These are phyloP conservation scores for Pestalotiopsis sp. DNA, from an alignment of 2,329 filamentous ascomycete species.

Conservation along the genomic window DNA sequence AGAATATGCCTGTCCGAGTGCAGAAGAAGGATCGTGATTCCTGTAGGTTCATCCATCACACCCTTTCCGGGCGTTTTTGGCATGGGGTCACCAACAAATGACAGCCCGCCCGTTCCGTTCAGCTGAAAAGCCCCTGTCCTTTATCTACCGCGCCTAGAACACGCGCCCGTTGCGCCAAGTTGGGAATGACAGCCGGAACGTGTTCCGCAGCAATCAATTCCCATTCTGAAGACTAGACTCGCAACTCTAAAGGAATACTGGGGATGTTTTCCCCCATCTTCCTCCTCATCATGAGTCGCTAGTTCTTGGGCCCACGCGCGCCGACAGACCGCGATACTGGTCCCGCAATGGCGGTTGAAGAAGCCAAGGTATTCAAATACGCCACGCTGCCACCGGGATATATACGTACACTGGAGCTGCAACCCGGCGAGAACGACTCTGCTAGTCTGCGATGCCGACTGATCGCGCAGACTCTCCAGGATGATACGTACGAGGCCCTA, in stretches of 20 bases:
- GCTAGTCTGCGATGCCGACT: neutral
- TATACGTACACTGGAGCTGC: slow-evolving; percentile 6
- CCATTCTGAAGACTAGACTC: neutral
- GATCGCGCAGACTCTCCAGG: neutral
- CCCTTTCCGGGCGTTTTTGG: neutral
- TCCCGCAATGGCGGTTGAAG: neutral
- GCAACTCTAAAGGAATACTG: neutral
- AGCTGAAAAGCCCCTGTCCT: neutral
- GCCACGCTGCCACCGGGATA: neutral
- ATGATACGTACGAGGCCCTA: slow-evolving; percentile 4
- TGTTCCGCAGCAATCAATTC: neutral
- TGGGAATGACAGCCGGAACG: neutral
- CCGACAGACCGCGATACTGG: neutral
- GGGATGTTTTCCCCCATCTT: neutral
- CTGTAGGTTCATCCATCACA: neutral
- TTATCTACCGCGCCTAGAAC: neutral
- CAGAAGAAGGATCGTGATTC: neutral
- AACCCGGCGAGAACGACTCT: neutral
- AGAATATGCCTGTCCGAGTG: neutral
- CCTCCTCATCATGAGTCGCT: neutral
- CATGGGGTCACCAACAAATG: neutral
- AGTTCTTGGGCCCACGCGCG: neutral
- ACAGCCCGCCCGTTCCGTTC: neutral
- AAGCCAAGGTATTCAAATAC: slow-evolving; percentile 1
- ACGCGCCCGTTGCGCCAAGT: neutral